Percentiles rank a stretch among this genome's conserved stretches.
phyloP scores from a whole-genome alignment of 108 stramenopile species.

The Cyclotella atomus region DNA sequence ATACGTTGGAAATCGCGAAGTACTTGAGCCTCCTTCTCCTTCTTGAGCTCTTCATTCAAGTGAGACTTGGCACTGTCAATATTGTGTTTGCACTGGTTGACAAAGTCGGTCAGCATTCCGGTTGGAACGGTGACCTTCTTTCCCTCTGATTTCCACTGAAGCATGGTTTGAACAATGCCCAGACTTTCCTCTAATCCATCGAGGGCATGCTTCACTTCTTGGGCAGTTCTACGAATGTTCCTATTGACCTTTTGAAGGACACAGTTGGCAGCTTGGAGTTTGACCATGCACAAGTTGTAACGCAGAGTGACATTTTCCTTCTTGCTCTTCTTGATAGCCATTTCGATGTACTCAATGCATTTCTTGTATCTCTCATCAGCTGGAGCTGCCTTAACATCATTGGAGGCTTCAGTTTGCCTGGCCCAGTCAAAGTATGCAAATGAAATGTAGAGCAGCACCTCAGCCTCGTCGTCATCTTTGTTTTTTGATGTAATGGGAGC shows the following conservation, averaged over 20 bases:
- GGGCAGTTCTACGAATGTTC: slow-evolving; percentile 80
- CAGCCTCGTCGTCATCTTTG: slow-evolving; percentile 76
- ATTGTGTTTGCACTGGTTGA: slow-evolving; percentile 78
- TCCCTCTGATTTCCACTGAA: slow-evolving; percentile 74
- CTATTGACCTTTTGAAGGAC: slow-evolving; percentile 80
- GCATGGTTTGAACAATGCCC: slow-evolving; percentile 70
- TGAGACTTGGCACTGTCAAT: slow-evolving; percentile 88
- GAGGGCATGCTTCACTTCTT: slow-evolving; percentile 81
- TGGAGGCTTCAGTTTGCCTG: slow-evolving; percentile 81
- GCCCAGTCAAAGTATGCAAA: slow-evolving; percentile 93
- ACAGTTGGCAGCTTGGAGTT: slow-evolving; percentile 85
- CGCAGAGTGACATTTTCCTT: slow-evolving; percentile 67
- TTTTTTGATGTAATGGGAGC: slow-evolving; percentile 80
- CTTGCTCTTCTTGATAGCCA: slow-evolving; percentile 66
- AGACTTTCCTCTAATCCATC: slow-evolving; percentile 80
- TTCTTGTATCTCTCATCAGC: slow-evolving; percentile 87
- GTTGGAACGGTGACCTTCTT: slow-evolving; percentile 78
- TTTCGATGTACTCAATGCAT: slow-evolving; percentile 75
- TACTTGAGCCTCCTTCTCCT: slow-evolving; percentile 71
- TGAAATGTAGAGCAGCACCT: slow-evolving; percentile 83
- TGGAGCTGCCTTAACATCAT: slow-evolving; percentile 83
- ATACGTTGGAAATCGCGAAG: slow-evolving; percentile 72
- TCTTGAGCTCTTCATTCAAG: slow-evolving; percentile 74
- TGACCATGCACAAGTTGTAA: slow-evolving; percentile 85
- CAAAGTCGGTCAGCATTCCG: slow-evolving; percentile 72